Conservation (phyloP, 2,329 filamentous ascomycete species). For the Tolypocladium inflatum region DNA sequence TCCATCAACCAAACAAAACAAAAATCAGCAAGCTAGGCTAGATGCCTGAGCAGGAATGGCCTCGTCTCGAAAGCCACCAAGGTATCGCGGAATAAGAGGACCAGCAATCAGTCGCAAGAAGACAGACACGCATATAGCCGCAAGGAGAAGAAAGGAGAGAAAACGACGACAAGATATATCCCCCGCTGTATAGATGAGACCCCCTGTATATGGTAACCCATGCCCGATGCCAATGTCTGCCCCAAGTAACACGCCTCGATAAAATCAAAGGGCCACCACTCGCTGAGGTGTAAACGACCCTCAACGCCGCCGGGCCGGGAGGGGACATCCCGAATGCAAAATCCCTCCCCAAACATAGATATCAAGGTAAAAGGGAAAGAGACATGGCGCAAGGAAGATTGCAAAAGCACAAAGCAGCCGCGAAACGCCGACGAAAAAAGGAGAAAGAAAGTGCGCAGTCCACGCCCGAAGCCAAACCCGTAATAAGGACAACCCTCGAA, state of each 20-base stretch:
- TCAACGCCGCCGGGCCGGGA: slow-evolving; percentile 4
- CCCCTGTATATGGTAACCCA: slow-evolving; percentile 2
- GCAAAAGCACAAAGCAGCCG: background rate
- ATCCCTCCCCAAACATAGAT: background rate
- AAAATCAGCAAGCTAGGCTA: background rate
- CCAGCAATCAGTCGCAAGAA: background rate
- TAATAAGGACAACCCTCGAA: background rate
- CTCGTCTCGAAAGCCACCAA: slow-evolving; percentile 6
- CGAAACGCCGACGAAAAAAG: background rate
- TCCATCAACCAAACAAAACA: background rate
- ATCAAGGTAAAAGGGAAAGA: background rate
- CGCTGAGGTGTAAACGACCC: slow-evolving; percentile 1
- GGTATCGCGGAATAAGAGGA: slow-evolving; percentile 5
- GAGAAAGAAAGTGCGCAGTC: background rate
- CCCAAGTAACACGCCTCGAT: background rate
- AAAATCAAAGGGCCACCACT: background rate
- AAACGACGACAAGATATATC: slow-evolving; percentile 1
- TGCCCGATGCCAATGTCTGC: slow-evolving; percentile 1
- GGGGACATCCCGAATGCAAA: slow-evolving; percentile 1
- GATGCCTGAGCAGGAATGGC: background rate
- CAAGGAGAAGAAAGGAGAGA: background rate
- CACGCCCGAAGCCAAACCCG: background rate
- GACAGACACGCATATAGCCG: background rate
- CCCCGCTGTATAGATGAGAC: slow-evolving; percentile 5
- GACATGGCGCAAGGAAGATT: background rate